A percentile compares a stretch with the other conserved stretches of the same genome.
phyloP scores from a whole-genome alignment of 1,284 basidiomycete genomes.

The Fomitopsis schrenkii region DNA sequence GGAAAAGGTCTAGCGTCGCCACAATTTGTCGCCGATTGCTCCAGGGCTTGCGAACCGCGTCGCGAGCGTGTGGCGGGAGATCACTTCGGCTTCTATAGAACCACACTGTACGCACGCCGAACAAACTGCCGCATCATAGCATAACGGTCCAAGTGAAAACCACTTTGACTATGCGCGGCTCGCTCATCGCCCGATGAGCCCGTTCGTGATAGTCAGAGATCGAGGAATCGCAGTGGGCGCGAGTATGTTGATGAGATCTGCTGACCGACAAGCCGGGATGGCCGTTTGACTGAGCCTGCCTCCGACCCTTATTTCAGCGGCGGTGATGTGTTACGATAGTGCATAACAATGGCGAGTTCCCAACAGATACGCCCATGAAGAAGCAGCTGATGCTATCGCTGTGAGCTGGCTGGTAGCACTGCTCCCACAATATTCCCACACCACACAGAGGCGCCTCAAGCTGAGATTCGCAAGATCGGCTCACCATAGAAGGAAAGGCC shows the following conservation, averaged over 20 bases:
- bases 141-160: neutral
- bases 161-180: neutral
- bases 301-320: neutral
- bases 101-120: too few relatives aligned
- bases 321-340: slow-evolving; percentile 1
- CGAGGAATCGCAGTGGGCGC: neutral
- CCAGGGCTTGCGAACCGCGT: neutral
- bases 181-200: neutral
- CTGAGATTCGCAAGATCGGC: neutral
- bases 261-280: neutral
- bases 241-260: neutral
- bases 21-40: neutral
- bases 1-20: neutral
- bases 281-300: neutral
- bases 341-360: neutral
- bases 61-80: neutral
- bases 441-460: neutral
- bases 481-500: neutral
- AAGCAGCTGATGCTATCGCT: neutral
- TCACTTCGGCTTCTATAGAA: too few relatives aligned
- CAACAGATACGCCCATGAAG: neutral
- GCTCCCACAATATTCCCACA: neutral
- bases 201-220: neutral
- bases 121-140: too few relatives aligned
- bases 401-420: neutral